A percentile compares a stretch with the other conserved stretches of the same genome.
phyloP scores from a whole-genome alignment of 176 grass and related monocot genomes.

The Carex myosuroides region DNA sequence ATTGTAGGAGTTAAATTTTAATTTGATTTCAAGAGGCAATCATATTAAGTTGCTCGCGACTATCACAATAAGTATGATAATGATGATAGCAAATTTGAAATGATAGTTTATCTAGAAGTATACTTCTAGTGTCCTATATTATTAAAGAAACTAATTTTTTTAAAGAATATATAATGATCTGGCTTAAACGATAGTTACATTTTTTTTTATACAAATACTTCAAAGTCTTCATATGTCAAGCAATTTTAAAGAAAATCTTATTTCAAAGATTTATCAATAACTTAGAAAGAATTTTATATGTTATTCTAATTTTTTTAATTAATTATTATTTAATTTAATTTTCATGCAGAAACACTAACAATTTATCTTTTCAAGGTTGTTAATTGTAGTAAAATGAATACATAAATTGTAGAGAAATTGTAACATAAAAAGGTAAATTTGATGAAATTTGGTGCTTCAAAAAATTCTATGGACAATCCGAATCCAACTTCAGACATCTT shows the following conservation, averaged over 20 bases:
- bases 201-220: not conserved
- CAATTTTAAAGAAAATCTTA: not conserved
- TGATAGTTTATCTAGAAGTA: no score
- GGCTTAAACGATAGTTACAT: no score
- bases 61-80: no score
- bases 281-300: not conserved
- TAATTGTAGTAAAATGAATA: not conserved
- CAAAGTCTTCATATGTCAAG: not conserved
- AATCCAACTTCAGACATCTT: not conserved
- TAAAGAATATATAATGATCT: no score
- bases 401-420: not conserved
- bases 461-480: not conserved
- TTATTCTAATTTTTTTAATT: not conserved
- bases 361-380: not conserved
- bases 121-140: no score
- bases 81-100: no score
- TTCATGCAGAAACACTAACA: not conserved
- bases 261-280: conserved; percentile 5
- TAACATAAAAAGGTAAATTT: not conserved
- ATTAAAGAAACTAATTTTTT: no score
- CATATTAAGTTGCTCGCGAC: no score
- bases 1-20: not conserved
- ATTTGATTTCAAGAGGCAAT: no score
- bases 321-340: no score
- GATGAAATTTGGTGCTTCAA: no score